Evolutionary conservation across 2,329 filamentous ascomycete species (phyloP), one percentile per base, ranked within the genome.

Genomic region (Xylariales sp.): DNA sequence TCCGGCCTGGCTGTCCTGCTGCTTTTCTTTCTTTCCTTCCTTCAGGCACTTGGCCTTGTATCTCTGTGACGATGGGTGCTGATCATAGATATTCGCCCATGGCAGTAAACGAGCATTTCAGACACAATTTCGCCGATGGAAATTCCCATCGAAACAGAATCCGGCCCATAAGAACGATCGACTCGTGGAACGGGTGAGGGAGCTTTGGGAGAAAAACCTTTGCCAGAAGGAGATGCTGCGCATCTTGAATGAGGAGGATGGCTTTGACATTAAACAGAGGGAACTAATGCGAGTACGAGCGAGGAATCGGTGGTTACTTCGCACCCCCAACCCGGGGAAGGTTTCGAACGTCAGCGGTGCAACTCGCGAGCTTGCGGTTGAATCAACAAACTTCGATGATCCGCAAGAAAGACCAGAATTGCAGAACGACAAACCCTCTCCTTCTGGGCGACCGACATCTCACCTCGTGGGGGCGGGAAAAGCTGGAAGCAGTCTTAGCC

Each of bases 191-290:
- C 78, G 87, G 20, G 74, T 91, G 43, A 81, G 80, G 54, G 76
- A 90, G 61, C 69, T 93, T 51, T 93, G 87, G 87, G 81, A 87
- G 56, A 70, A 67, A 49, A 93, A 91, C 53, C 70, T 78, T 12
- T 72, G 68, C 14, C 85, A 89, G 58, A 74, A 75, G 42, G 82
- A 89, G 47, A 93, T 93, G 78, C 67, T 89, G 40, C 68, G 72
- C 18, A 75, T 78, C 19, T 67, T 93, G 41, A 79, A 78, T 47
- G 73, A 78, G 15, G 85, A 90, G 55, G 67, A 71, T 31, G 87
- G 87, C 12, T 88, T 81, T 52, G 68, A 81, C 17, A 81, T 91
- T 53, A 85, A 81, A 47, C 72, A 84, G 47, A 72, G 83, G 8
- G 83, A 88, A 56, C 61, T 90, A 38, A 78, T 82, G 66, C 74